phyloP scores from a whole-genome alignment of 2,329 filamentous ascomycete species.

The Phoma sp. region DNA sequence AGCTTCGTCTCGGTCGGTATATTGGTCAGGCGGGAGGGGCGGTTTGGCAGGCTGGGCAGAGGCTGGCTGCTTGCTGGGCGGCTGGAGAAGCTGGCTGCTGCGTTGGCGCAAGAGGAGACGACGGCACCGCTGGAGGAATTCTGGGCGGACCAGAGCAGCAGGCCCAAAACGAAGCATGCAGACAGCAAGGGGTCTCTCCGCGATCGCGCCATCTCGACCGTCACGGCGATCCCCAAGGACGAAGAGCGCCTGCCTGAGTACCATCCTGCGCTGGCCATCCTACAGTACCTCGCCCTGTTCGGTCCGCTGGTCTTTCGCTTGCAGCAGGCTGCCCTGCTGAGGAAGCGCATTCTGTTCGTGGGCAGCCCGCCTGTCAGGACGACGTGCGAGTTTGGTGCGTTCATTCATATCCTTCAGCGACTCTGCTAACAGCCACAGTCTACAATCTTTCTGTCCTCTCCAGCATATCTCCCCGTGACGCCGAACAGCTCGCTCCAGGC shows the following conservation, averaged over 20 bases:
- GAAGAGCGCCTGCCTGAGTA: constrained; percentile 74
- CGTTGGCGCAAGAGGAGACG: constrained; percentile 66
- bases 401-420: neutral
- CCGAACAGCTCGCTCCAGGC: constrained; percentile 69
- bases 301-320: constrained; percentile 92
- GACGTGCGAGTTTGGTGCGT: constrained; percentile 84
- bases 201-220: constrained; percentile 52
- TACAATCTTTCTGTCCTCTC: constrained; percentile 94
- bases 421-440: constrained; percentile 59
- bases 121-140: constrained; percentile 74
- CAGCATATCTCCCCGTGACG: constrained; percentile 78
- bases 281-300: constrained; percentile 78
- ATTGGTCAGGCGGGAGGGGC: constrained; percentile 75
- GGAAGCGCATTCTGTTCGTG: constrained; percentile 87
- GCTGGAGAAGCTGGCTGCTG: constrained; percentile 72
- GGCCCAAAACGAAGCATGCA: neutral
- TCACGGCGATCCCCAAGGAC: constrained; percentile 45
- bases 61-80: constrained; percentile 85
- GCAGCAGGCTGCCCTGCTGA: constrained; percentile 81
- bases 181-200: constrained; percentile 17
- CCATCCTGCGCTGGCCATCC: constrained; percentile 86
- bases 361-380: constrained; percentile 84
- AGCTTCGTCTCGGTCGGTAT: constrained; percentile 92
- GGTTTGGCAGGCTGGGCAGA: constrained; percentile 79
- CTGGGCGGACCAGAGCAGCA: constrained; percentile 67